phyloP scores from a whole-genome alignment of 805 yeast genomes.

The Clavispora asparagi region DNA sequence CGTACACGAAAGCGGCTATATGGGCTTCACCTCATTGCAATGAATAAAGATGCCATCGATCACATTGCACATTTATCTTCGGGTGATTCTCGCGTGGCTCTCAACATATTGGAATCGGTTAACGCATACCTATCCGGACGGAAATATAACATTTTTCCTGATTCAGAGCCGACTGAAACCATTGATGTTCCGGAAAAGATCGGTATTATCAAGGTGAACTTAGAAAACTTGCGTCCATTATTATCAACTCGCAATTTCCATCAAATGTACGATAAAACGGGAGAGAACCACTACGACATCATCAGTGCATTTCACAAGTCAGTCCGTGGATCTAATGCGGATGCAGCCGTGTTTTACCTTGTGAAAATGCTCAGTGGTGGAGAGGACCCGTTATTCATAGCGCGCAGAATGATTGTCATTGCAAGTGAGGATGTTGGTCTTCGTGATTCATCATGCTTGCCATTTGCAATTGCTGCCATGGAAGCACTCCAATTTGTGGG shows the following conservation, averaged over 20 bases:
- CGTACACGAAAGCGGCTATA: constrained; percentile 50
- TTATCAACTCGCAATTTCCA: constrained; percentile 40
- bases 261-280: constrained; percentile 74
- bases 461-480: constrained; percentile 81
- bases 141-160: constrained; percentile 14
- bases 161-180: constrained; percentile 10
- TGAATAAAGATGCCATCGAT: constrained; percentile 54
- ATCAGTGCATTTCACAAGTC: constrained; percentile 95
- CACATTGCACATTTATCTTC: constrained; percentile 69
- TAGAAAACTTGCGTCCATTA: constrained; percentile 36
- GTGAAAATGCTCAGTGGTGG: constrained; percentile 90
- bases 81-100: constrained; percentile 86
- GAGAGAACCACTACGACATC: constrained; percentile 91
- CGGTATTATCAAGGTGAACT: constrained; percentile 37
- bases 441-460: constrained; percentile 75
- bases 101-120: constrained; percentile 72
- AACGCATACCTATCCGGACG: constrained; percentile 47
- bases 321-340: constrained; percentile 81
- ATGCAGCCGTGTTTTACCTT: constrained; percentile 84
- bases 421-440: constrained; percentile 95
- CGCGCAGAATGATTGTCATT: constrained; percentile 86
- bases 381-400: constrained; percentile 86
- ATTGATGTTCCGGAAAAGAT: constrained; percentile 3
- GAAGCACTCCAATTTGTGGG: constrained; percentile 88
- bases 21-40: constrained; percentile 44